Conservation (phyloP, 2,329 filamentous ascomycete species). For the Botryosphaeria agaves region DNA sequence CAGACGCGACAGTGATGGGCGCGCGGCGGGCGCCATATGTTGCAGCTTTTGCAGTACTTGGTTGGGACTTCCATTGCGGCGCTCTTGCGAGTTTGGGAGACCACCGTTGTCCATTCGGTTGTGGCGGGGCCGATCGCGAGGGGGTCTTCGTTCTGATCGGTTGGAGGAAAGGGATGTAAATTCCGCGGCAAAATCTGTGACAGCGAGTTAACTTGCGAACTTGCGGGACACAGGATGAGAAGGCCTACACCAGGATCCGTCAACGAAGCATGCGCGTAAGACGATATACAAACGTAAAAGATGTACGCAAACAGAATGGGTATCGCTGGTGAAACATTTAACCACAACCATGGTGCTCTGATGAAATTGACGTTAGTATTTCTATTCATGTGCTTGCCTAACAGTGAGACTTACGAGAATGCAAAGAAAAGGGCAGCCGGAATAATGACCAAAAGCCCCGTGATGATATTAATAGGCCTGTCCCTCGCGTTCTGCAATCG, state of each 20-base stretch:
- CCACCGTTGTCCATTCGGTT: conserved; percentile 87
- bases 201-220: neutral
- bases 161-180: conserved; percentile 70
- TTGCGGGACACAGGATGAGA: neutral
- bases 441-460: conserved; percentile 61
- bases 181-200: conserved; percentile 81
- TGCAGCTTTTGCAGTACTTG: conserved; percentile 96
- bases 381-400: neutral
- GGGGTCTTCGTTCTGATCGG: conserved; percentile 61
- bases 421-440: conserved; percentile 71
- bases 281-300: conserved; percentile 81
- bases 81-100: conserved; percentile 54
- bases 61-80: conserved; percentile 95
- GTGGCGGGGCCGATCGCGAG: conserved; percentile 66
- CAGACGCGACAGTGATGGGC: conserved; percentile 93
- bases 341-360: conserved; percentile 67
- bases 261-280: conserved; percentile 81
- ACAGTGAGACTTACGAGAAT: conserved; percentile 41
- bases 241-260: conserved; percentile 78
- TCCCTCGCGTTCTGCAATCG: conserved; percentile 77
- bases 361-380: conserved; percentile 8
- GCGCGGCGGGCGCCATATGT: conserved; percentile 89
- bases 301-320: conserved; percentile 82
- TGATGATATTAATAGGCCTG: conserved; percentile 76
- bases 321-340: conserved; percentile 70